Percentiles rank a stretch among this genome's conserved stretches.
Conservation (phyloP, 139 green algal genomes). For the Spirogloea muscicola region DNA sequence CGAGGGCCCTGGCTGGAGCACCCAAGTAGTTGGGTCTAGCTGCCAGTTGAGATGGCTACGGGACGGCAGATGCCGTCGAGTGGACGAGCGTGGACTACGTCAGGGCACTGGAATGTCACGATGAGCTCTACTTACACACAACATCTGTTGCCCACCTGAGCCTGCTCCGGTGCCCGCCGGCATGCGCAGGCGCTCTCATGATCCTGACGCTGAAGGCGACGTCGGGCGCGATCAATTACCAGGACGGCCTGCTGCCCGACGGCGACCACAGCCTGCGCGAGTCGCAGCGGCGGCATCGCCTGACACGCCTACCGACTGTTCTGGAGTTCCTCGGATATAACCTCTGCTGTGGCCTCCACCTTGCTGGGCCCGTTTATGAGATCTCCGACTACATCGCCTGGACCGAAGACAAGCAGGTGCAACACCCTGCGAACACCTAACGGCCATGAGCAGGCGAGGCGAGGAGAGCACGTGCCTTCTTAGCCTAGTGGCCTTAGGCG, state of each 20-base stretch:
- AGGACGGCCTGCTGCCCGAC: constrained; percentile 15
- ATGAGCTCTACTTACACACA: too few species aligned
- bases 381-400: constrained; percentile 39
- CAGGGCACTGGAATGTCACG: too few species aligned
- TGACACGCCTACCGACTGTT: constrained; percentile 15
- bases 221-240: constrained; percentile 20
- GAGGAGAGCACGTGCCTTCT: background rate
- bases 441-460: background rate
- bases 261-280: background rate
- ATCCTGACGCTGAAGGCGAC: constrained; percentile 33
- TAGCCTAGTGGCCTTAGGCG: background rate
- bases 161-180: too few species aligned
- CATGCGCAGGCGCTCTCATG: constrained; percentile 34
- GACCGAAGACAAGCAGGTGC: constrained; percentile 20
- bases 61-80: too few species aligned
- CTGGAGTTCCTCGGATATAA: constrained; percentile 44
- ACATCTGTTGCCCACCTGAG: too few species aligned
- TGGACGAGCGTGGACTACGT: too few species aligned
- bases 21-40: too few species aligned
- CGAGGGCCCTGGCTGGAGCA: too few species aligned
- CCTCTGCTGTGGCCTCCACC: constrained; percentile 33
- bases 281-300: background rate
- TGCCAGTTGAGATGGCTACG: too few species aligned
- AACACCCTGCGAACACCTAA: background rate
- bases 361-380: constrained; percentile 37